Conservation (phyloP, 352 stramenopile genomes). For the Pythium aphanidermatum region DNA sequence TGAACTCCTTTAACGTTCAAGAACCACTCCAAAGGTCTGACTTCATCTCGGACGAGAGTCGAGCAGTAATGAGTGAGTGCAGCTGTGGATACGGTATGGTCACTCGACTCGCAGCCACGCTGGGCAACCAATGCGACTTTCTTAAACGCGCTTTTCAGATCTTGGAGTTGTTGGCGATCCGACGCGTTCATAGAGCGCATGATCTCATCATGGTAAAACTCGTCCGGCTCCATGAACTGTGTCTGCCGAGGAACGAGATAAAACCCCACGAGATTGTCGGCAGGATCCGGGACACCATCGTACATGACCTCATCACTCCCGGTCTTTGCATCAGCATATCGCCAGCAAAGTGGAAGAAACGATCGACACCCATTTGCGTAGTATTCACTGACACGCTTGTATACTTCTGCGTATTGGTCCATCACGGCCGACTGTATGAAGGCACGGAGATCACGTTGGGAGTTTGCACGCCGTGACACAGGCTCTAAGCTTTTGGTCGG, state of each 20-base stretch:
- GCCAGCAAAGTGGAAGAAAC: conserved; percentile 50
- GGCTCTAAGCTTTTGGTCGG: neutral
- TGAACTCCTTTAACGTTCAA: no score
- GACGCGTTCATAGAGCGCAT: conserved; percentile 26
- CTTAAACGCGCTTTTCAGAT: conserved; percentile 26
- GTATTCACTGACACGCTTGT: conserved; percentile 35
- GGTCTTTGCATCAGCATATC: conserved; percentile 4
- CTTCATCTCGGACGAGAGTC: no score
- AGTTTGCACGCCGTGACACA: no score
- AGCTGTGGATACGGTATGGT: conserved; percentile 1
- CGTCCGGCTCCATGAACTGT: conserved; percentile 54
- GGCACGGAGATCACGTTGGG: conserved; percentile 9
- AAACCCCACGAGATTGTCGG: conserved; percentile 42
- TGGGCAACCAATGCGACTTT: conserved; percentile 5
- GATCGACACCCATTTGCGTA: conserved; percentile 35
- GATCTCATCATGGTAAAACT: conserved; percentile 38
- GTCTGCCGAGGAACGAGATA: conserved; percentile 51
- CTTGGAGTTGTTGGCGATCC: conserved; percentile 23
- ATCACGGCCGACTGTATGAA: conserved; percentile 30
- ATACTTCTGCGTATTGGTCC: conserved; percentile 34
- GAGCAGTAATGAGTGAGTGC: neutral
- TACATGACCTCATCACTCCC: neutral
- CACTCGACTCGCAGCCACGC: neutral
- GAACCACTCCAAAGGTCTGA: no score
- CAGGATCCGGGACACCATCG: conserved; percentile 32